These are phyloP conservation scores for Diplodia scrobiculata DNA, from an alignment of 2,329 filamentous ascomycete genomes.

Conservation along the genomic window DNA sequence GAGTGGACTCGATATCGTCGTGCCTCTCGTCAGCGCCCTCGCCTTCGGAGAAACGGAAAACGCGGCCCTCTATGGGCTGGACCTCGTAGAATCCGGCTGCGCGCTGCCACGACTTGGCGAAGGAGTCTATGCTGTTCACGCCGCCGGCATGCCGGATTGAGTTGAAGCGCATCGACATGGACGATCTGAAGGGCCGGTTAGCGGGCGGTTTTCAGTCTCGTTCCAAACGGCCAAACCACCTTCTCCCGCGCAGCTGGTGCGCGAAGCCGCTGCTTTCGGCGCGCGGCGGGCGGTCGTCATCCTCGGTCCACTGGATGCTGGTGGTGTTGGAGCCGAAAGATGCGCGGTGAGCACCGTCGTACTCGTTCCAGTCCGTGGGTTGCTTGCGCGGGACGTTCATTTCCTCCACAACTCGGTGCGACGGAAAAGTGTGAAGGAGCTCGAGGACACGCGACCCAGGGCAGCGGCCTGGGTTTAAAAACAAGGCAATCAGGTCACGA, in stretches of 20 bases:
- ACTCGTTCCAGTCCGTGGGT: constrained; percentile 52
- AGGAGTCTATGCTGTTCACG: too few species aligned
- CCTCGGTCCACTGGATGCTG: constrained; percentile 46
- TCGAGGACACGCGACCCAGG: constrained; percentile 16
- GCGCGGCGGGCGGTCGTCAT: constrained; percentile 34
- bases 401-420: background rate
- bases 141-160: constrained; percentile 73
- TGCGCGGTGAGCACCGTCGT: constrained; percentile 48
- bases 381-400: constrained; percentile 47
- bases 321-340: constrained; percentile 46
- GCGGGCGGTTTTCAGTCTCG: background rate
- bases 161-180: constrained; percentile 54
- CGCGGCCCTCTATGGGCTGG: constrained; percentile 69
- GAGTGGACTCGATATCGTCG: constrained; percentile 41
- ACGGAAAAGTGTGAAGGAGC: background rate
- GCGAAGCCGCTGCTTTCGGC: constrained; percentile 36
- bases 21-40: constrained; percentile 56
- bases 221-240: constrained; percentile 33
- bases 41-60: constrained; percentile 61
- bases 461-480: constrained; percentile 16
- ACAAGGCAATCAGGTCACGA: constrained; percentile 10
- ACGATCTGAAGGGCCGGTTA: constrained; percentile 43
- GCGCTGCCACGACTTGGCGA: too few species aligned
- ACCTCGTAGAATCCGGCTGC: constrained; percentile 87
- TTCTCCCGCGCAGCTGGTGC: constrained; percentile 42